Conservation (phyloP, 495 filamentous ascomycete species). For the Penicillium robsamsonii region DNA sequence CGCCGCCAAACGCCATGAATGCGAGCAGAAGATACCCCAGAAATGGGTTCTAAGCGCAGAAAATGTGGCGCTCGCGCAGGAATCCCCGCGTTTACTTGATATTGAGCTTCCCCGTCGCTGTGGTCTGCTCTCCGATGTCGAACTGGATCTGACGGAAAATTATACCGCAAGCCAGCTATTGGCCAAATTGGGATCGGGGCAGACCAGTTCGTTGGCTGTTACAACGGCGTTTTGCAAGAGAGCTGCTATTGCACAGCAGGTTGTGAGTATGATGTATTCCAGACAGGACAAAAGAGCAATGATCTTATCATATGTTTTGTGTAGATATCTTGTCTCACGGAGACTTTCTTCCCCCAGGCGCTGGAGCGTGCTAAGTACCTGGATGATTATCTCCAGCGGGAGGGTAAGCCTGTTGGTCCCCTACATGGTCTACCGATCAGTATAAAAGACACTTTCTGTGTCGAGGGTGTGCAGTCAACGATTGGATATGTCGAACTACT, state of each 20-base stretch:
- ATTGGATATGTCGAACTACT: slow-evolving; percentile 22
- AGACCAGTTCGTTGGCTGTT: slow-evolving; percentile 43
- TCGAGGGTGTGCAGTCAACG: slow-evolving; percentile 39
- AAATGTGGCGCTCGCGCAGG: background rate
- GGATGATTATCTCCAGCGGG: slow-evolving; percentile 33
- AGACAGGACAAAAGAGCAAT: slow-evolving; percentile 29
- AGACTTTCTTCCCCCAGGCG: slow-evolving; percentile 40
- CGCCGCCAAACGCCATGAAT: slow-evolving; percentile 23
- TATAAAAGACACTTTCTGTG: slow-evolving; percentile 57
- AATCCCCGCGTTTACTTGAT: slow-evolving; percentile 19
- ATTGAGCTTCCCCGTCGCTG: slow-evolving; percentile 20
- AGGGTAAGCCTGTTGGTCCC: slow-evolving; percentile 50
- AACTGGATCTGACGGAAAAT: slow-evolving; percentile 52
- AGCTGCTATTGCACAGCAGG: slow-evolving; percentile 30
- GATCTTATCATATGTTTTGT: background rate
- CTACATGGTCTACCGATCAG: slow-evolving; percentile 62
- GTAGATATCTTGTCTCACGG: slow-evolving; percentile 42
- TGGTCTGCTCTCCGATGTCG: slow-evolving; percentile 29
- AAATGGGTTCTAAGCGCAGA: slow-evolving; percentile 25
- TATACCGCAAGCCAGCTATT: slow-evolving; percentile 47
- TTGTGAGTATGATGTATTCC: slow-evolving; percentile 29
- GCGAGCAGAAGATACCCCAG: slow-evolving; percentile 26
- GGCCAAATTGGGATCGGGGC: slow-evolving; percentile 22
- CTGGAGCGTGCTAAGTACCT: slow-evolving; percentile 41
- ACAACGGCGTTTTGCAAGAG: slow-evolving; percentile 51